phyloP scores from a whole-genome alignment of 2,329 filamentous ascomycete genomes.

The Penicillium sp. region DNA sequence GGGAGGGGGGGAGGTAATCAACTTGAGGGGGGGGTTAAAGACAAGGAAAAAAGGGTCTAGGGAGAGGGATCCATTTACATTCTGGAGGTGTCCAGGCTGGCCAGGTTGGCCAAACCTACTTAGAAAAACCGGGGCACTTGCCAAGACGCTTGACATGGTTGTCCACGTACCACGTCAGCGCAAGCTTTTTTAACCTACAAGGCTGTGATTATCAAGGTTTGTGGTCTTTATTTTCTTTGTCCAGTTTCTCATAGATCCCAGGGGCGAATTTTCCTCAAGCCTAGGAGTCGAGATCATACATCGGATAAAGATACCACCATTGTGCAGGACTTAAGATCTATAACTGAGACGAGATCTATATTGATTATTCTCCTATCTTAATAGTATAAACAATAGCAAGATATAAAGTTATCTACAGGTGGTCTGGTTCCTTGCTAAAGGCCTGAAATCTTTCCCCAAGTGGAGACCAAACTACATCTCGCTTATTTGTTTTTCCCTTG shows the following conservation, averaged over 20 bases:
- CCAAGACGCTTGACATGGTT: slow-evolving; percentile 4
- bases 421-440: background rate
- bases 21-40: slow-evolving; percentile 4
- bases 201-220: background rate
- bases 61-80: background rate
- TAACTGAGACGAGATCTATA: background rate
- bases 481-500: background rate
- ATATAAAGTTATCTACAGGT: background rate
- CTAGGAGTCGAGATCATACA: no score
- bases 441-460: background rate
- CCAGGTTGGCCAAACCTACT: background rate
- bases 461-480: background rate
- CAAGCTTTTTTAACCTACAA: background rate
- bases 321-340: background rate
- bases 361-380: background rate
- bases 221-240: background rate
- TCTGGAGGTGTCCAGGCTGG: background rate
- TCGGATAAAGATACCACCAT: no score
- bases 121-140: background rate
- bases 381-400: background rate
- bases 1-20: slow-evolving; percentile 1
- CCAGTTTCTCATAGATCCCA: no score
- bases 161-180: background rate
- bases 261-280: no score
- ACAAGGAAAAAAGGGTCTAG: slow-evolving; percentile 1